These are phyloP conservation scores for Cutaneotrichosporon cutaneum DNA, from an alignment of 1,284 basidiomycete genomes.

Conservation along the genomic window DNA sequence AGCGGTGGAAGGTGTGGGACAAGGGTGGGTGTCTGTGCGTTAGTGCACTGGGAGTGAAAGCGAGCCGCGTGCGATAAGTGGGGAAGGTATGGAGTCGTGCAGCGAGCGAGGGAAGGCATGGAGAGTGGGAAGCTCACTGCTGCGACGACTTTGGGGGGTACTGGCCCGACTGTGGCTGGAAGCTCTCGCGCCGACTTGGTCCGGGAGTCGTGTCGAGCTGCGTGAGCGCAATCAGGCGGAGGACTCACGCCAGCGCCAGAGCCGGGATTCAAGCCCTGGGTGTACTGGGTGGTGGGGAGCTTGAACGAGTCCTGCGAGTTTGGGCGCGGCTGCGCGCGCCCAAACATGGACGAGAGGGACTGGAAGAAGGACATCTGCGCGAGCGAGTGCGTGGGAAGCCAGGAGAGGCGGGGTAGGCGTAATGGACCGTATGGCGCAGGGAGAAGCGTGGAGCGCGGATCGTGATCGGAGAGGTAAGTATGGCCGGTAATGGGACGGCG, in stretches of 20 bases:
- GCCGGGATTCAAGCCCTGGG: constrained; percentile 1
- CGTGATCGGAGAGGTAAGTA: too few species aligned
- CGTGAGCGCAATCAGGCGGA: neutral
- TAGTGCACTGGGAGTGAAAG: neutral
- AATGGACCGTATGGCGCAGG: too few species aligned
- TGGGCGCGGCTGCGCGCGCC: constrained; percentile 4
- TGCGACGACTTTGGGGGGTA: neutral
- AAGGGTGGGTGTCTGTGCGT: constrained; percentile 63
- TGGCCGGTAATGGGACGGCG: too few species aligned
- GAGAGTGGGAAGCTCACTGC: neutral
- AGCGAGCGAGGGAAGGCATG: neutral
- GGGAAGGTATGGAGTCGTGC: neutral
- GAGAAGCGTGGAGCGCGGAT: too few species aligned
- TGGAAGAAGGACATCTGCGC: constrained; percentile 43
- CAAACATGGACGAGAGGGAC: constrained; percentile 41
- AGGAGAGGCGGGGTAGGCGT: too few species aligned
- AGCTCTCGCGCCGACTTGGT: constrained; percentile 9
- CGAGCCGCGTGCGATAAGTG: neutral
- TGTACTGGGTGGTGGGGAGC: constrained; percentile 20
- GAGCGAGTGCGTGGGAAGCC: neutral
- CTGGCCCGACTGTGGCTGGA: constrained; percentile 9
- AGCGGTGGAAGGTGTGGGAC: constrained; percentile 71
- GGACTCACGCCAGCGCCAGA: neutral
- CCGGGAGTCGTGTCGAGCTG: constrained; percentile 6
- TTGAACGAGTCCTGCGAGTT: constrained; percentile 15